Evolutionary conservation across 2,329 filamentous ascomycete species (phyloP), one percentile per base, ranked within the genome.

Genomic region (Diaporthe velutina): DNA sequence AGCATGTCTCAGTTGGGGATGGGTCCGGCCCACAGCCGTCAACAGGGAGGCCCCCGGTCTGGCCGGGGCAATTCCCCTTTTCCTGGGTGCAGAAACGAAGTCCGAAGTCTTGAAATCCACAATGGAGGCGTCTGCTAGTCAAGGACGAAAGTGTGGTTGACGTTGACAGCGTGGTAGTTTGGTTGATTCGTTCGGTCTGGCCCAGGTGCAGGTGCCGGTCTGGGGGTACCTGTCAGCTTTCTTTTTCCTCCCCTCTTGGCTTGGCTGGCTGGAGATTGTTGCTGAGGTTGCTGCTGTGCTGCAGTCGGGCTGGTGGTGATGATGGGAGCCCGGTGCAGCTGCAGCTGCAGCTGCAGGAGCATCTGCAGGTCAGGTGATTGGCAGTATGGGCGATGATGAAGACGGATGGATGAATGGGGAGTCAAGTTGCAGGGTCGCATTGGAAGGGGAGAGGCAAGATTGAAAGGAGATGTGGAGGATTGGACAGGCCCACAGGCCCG

Each of bases 401-500:
- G 64, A 52, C 45, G 45, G 61, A 45, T 67, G 30, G 61, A 52
- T 52, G 38, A 38, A 67, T 35, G 45, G 61, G n/a, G 58, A 38
- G 61, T 67, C 42, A 33, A 67, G 64, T 67, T 28, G 64, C 64
- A 67, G 45, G 45, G 64, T 67, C 45, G 64, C 64, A 67, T 67
- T 25, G 45, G 64, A n/a, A 67, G 64, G 45, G 64, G 64, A 54
- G 64, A 67, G 64, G 64, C 64, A 67, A 67, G 64, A 67, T 67
- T 67, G 64, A 52, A 67, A 67, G 64, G 64, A 67, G 64, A 67
- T 52, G 64, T 50, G 64, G 64, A 67, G 61, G 61, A 67, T 50
- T 50, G 61, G 61, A 50, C 61, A 50, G 64, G 48, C 42, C 64
- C 64, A 67, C 64, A 67, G 61, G 42, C 61, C 61, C 61, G 45